Percentiles rank a stretch among this genome's conserved stretches.
Evolutionary conservation across 1,284 basidiomycete genomes (phyloP).

Genomic region (Takashimella tepidaria): DNA sequence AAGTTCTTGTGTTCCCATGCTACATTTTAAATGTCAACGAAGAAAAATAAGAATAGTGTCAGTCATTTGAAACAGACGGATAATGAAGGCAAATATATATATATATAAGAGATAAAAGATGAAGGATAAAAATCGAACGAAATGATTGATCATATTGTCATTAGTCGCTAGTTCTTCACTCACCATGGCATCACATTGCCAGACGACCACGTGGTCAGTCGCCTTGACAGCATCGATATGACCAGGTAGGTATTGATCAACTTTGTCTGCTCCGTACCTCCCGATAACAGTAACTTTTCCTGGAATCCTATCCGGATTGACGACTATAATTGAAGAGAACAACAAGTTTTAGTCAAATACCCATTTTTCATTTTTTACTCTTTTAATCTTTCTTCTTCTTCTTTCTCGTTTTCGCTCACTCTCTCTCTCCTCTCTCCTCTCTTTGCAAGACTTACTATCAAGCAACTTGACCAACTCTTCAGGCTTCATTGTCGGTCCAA

Average conservation of each 20-base stretch:
- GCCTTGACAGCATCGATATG: slow-evolving; percentile 80
- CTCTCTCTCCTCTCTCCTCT: too few species aligned
- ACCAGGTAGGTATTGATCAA: slow-evolving; percentile 66
- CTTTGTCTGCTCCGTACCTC: slow-evolving; percentile 83
- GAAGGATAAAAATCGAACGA: background rate
- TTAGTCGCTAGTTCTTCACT: slow-evolving; percentile 8
- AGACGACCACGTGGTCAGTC: slow-evolving; percentile 79
- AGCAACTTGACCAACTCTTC: slow-evolving; percentile 77
- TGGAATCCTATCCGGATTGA: slow-evolving; percentile 76
- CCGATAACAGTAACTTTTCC: slow-evolving; percentile 89
- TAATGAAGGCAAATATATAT: too few species aligned
- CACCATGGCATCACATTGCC: slow-evolving; percentile 93
- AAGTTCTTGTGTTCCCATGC: slow-evolving; percentile 66
- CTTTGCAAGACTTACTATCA: slow-evolving; percentile 61
- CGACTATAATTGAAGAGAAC: slow-evolving; percentile 52
- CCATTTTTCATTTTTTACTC: background rate
- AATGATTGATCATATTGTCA: too few species aligned
- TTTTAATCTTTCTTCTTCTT: background rate
- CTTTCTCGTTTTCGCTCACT: too few species aligned
- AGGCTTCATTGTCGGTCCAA: slow-evolving; percentile 77
- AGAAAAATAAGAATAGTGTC: background rate
- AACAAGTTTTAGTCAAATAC: too few species aligned
- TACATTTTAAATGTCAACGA: background rate
- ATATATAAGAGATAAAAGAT: background rate
- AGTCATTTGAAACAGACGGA: too few species aligned